phyloP scores from a whole-genome alignment of 2,329 filamentous ascomycete species.

The Xylariaceae sp. region DNA sequence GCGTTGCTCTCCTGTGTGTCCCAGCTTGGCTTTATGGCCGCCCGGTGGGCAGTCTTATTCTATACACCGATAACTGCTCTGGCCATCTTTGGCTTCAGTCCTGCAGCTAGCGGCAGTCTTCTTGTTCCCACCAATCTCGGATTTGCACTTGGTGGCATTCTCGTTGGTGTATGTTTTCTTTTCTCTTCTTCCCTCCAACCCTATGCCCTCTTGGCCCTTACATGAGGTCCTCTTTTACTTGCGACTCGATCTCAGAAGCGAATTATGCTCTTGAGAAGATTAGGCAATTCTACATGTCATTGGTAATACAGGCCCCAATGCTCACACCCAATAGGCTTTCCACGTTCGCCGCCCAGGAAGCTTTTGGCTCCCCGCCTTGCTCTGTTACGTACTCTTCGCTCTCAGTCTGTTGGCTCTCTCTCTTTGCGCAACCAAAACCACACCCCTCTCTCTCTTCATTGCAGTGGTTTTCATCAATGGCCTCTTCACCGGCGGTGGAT shows the following conservation, averaged over 20 bases:
- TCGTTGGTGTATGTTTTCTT: constrained; percentile 58
- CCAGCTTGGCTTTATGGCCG: constrained; percentile 74
- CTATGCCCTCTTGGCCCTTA: background rate
- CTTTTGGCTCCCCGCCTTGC: constrained; percentile 64
- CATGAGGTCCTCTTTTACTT: background rate
- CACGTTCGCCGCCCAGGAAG: constrained; percentile 70
- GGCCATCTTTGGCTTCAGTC: constrained; percentile 66
- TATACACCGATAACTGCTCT: constrained; percentile 78
- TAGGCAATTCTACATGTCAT: background rate
- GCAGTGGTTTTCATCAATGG: constrained; percentile 65
- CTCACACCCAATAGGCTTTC: constrained; percentile 43
- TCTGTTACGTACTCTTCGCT: constrained; percentile 60
- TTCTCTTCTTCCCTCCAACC: background rate
- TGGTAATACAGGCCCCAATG: background rate
- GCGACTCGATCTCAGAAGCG: background rate
- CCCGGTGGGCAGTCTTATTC: constrained; percentile 76
- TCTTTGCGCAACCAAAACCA: constrained; percentile 47
- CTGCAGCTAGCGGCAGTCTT: constrained; percentile 68
- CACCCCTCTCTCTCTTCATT: constrained; percentile 52
- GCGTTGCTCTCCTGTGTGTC: constrained; percentile 70
- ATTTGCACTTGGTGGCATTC: constrained; percentile 69
- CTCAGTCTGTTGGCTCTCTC: constrained; percentile 56
- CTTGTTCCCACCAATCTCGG: constrained; percentile 78
- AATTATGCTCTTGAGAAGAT: too few species aligned
- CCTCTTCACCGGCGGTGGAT: constrained; percentile 63